Base-by-base conservation (phyloP, 345 rosid species). In the Pseudoturritis turrita region DNA sequence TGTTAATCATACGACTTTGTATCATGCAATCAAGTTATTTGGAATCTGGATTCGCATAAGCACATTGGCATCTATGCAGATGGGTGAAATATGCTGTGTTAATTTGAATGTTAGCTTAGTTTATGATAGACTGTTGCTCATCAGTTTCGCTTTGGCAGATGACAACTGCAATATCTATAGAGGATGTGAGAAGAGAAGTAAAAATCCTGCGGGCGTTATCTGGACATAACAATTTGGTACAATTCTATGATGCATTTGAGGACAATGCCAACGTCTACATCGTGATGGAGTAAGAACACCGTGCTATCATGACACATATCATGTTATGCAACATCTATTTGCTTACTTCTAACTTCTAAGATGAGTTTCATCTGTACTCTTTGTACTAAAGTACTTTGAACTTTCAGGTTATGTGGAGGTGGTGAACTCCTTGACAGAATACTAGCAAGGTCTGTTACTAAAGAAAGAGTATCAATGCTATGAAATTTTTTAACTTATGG, bases 101-200 rank as follows among this genome's bases (percentile, higher is more conserved):
- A n/a, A n/a, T 25, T 10, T 19, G 17, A 49, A 15, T 58, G 29
- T 58, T 49, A 49, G 44, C 26, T 39, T 74, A 29, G 36, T 40
- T 28, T 45, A 45, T 21, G 13, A 62, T 35, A 69, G 39, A 54
- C 19, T 37, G 18, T 39, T 55, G 54, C 67, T 77, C 25, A 54
- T 52, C n/a, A 28, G 45, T 35, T 77, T 52, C n/a, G 22, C 31
- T 53, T 69, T 69, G 5, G 62, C 90, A 95, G 99, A 91, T 95
- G 98, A 87, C 99, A 44, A 88, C 97, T 70, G 94, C 99, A 53
- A 95, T 95, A 80, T 89, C 99, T 40, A 79, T 95, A 55, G 98
- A 95, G 77, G 99, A 95, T 85, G 99, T 92, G 59, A 85, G 99
- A 80, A 89, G 99, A 81, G 99, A 95, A 83, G 99, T 95, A 31